phyloP scores from a whole-genome alignment of 352 stramenopile species.

The Globisporangium orthogonon region DNA sequence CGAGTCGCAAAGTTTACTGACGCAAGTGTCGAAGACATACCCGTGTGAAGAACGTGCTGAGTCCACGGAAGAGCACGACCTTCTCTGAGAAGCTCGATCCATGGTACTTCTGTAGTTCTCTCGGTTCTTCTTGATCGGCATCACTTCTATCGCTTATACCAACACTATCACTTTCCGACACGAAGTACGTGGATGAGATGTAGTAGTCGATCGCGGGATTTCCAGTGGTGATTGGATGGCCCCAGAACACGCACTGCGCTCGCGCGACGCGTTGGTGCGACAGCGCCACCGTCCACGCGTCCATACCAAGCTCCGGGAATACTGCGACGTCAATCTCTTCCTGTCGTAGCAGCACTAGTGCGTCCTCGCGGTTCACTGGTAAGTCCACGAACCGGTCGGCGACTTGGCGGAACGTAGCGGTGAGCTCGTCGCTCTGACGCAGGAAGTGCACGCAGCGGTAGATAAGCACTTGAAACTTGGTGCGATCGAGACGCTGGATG shows the following conservation, averaged over 20 bases:
- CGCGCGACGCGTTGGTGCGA: slow-evolving; percentile 67
- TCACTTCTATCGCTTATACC: background rate
- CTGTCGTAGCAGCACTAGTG: slow-evolving; percentile 28
- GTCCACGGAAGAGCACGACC: slow-evolving; percentile 55
- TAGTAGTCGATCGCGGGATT: slow-evolving; percentile 82
- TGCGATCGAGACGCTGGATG: slow-evolving; percentile 41
- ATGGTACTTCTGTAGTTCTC: slow-evolving; percentile 17
- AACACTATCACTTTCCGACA: slow-evolving; percentile 21
- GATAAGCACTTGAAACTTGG: slow-evolving; percentile 42
- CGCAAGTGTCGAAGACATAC: background rate
- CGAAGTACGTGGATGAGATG: slow-evolving; percentile 55
- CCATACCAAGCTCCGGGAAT: slow-evolving; percentile 83
- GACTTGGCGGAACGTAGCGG: slow-evolving; percentile 23
- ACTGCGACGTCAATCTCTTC: slow-evolving; percentile 70
- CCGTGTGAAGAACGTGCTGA: slow-evolving; percentile 53
- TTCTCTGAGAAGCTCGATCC: slow-evolving; percentile 52
- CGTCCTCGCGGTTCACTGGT: slow-evolving; percentile 22
- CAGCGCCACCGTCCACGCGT: slow-evolving; percentile 60
- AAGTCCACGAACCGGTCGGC: slow-evolving; percentile 49
- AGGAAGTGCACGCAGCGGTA: slow-evolving; percentile 56
- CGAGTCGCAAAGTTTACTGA: no score
- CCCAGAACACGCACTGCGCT: slow-evolving; percentile 83
- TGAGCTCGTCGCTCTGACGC: slow-evolving; percentile 34
- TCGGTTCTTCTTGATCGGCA: background rate
- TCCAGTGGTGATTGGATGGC: slow-evolving; percentile 75